Conservation (phyloP, 1,139 yeast genomes). For the Suhomyces bokatorum region DNA sequence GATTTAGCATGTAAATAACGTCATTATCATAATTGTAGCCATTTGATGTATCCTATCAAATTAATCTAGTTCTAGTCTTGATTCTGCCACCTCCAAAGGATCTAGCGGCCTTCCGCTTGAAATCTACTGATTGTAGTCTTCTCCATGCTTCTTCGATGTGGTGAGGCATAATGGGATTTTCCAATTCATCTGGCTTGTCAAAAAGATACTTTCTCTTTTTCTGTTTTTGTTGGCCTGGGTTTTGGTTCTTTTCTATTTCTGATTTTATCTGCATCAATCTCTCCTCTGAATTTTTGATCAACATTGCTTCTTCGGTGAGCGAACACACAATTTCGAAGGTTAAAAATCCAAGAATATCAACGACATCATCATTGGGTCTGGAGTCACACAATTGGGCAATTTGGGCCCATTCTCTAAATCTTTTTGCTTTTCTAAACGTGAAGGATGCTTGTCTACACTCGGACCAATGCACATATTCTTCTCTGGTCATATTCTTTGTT, state of each 20-base stretch:
- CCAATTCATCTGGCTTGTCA: constrained; percentile 88
- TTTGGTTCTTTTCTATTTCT: constrained; percentile 30
- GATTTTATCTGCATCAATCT: constrained; percentile 35
- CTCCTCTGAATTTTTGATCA: constrained; percentile 72
- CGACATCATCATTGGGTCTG: constrained; percentile 93
- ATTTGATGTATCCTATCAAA: constrained; percentile 19
- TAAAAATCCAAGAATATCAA: constrained; percentile 90
- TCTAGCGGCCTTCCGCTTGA: constrained; percentile 64
- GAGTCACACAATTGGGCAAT: constrained; percentile 81
- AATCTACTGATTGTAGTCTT: constrained; percentile 63
- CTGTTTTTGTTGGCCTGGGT: constrained; percentile 20
- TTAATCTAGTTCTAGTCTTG: constrained; percentile 43
- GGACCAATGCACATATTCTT: constrained; percentile 98
- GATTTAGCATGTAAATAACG: constrained; percentile 1
- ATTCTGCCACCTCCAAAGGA: constrained; percentile 75
- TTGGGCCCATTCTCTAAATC: constrained; percentile 97
- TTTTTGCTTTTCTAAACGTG: constrained; percentile 87
- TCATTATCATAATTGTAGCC: background rate
- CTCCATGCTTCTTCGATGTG: constrained; percentile 95
- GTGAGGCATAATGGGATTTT: constrained; percentile 75
- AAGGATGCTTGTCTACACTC: constrained; percentile 98
- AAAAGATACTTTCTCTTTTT: constrained; percentile 62
- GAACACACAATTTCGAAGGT: constrained; percentile 97
- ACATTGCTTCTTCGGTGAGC: constrained; percentile 86
- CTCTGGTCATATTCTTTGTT: constrained; percentile 90